These are phyloP conservation scores for Raddia distichophylla DNA, from an alignment of 176 grass and related monocot genomes.

Conservation along the genomic window DNA sequence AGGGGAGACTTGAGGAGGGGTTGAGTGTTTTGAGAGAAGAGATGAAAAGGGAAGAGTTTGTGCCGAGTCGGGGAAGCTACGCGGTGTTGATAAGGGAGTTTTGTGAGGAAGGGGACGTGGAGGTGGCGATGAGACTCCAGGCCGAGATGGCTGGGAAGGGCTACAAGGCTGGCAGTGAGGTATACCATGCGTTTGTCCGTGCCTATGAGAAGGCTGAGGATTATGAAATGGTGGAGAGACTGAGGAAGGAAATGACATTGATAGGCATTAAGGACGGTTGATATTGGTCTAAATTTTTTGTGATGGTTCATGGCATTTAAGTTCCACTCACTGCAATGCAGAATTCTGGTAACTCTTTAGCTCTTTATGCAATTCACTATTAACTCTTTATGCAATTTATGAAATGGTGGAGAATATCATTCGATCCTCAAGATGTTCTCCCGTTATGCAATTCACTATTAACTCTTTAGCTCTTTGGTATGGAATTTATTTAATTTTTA, in stretches of 20 bases:
- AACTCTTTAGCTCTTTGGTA: neutral
- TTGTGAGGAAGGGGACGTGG: constrained; percentile 55
- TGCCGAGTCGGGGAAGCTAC: constrained; percentile 43
- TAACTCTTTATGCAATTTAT: too few relatives aligned
- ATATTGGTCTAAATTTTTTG: constrained; percentile 5
- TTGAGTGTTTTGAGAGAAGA: constrained; percentile 59
- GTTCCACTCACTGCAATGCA: neutral
- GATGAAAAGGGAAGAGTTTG: constrained; percentile 62
- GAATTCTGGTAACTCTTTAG: constrained; percentile 35
- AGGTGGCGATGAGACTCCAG: constrained; percentile 65
- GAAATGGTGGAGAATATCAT: too few relatives aligned
- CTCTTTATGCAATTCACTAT: too few relatives aligned
- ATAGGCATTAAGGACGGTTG: constrained; percentile 28
- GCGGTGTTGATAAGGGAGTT: constrained; percentile 49
- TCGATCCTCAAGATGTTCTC: neutral
- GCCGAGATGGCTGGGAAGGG: constrained; percentile 75
- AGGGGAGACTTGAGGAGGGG: constrained; percentile 40
- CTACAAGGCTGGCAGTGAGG: constrained; percentile 42
- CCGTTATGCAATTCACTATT: neutral
- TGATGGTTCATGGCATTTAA: constrained; percentile 6
- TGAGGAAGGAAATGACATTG: constrained; percentile 56
- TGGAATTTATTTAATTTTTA: neutral
- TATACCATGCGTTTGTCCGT: constrained; percentile 51
- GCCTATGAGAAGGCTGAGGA: constrained; percentile 48
- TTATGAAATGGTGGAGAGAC: constrained; percentile 51